Base-by-base conservation (phyloP, 352 stramenopile species). In the Phytophthora hybrid region DNA sequence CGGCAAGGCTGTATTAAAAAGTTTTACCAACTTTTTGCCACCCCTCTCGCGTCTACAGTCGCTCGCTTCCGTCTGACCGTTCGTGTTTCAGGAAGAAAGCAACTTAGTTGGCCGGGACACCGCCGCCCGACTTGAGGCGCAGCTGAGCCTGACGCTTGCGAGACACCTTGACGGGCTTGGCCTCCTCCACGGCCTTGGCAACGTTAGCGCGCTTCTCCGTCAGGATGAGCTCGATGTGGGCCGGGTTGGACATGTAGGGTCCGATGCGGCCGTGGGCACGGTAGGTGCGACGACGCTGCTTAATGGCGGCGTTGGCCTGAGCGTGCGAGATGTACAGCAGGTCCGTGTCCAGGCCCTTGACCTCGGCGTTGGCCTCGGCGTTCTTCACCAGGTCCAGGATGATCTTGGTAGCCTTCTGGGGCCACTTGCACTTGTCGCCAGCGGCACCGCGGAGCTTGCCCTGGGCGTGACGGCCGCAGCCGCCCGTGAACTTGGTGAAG, bases 171-270 rank as follows among this genome's bases (percentile, higher is more conserved):
- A 81, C 72, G 59, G 82, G 80, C 85, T 96, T 94, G 60, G 63
- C 70, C 74, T 98, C 95, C 78, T 98, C 93, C 56, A 93, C 91
- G 62, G 88, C 93, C 88, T 98, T 97, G 74, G 85, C 89, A 73
- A 99, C 96, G 76, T 97, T 95, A 67, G 98, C 93, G 63, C 84
- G 79, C 85, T 98, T 98, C 87, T 99, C 97, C 60, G 93, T 98
- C 61, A 99, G 88, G 84, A 99, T 99, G 23, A 99, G 89, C 94
- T 99, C 98, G 83, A 99, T 98, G 92, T 99, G 98, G 49, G 97
- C 97, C 63, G 98, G 98, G 88, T 98, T 98, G 79, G 93, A 97
- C 92, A 99, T 99, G 93, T 99, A 99, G 69, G 98, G 97, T 49
- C 96, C 96, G 82, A 99, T 99, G 82, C 97, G 96, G 82, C 97